Conservation (phyloP, 2,329 filamentous ascomycete genomes). For the Epichloe sibirici region DNA sequence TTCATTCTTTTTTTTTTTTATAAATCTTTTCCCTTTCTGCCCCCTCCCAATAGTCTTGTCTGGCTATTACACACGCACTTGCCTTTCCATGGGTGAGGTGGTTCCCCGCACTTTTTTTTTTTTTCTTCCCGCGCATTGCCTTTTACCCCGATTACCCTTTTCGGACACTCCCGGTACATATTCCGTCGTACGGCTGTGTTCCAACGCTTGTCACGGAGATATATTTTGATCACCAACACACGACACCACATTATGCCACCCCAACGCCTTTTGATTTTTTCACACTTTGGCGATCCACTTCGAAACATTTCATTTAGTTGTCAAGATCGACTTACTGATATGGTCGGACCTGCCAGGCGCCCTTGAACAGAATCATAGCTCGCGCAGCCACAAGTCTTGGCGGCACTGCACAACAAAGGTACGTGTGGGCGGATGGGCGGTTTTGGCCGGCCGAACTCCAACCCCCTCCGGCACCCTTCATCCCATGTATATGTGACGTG, state of each 20-base stretch:
- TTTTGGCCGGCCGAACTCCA: background rate
- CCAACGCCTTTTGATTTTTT: background rate
- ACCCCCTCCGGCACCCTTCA: background rate
- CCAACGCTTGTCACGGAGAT: background rate
- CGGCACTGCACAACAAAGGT: slow-evolving; percentile 17
- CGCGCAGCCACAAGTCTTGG: slow-evolving; percentile 14
- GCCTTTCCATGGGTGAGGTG: background rate
- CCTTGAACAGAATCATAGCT: slow-evolving; percentile 18
- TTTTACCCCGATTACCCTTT: slow-evolving; percentile 1
- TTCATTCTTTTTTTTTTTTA: no score
- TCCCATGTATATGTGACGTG: no score
- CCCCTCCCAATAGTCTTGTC: background rate
- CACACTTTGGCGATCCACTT: background rate
- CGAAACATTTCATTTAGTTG: background rate
- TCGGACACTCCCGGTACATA: background rate
- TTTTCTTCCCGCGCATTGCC: background rate
- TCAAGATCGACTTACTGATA: slow-evolving; percentile 7
- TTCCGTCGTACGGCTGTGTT: background rate
- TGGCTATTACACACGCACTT: background rate
- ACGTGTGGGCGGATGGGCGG: slow-evolving; percentile 1
- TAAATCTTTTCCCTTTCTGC: background rate
- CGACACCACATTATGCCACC: no score
- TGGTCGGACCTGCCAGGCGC: slow-evolving; percentile 13
- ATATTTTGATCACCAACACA: no score
- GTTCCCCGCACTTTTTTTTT: background rate